Evolutionary conservation across 805 yeast species (phyloP).

Genomic region (Saccharomyces jurei): DNA sequence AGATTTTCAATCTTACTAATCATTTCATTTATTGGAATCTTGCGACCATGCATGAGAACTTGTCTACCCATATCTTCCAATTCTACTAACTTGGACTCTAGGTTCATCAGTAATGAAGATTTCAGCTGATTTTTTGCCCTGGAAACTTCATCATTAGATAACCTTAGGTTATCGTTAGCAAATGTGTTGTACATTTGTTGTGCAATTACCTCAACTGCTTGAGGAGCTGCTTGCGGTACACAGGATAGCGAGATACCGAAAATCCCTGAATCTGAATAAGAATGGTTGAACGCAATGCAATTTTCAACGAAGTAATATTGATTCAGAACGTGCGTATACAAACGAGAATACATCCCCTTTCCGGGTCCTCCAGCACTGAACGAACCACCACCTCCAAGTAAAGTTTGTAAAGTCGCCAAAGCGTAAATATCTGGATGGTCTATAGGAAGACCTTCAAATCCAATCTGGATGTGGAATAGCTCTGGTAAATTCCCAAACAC

Average conservation of each 20-base stretch:
- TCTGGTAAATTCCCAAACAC: conserved; percentile 62
- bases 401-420: conserved; percentile 78
- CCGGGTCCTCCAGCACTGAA: conserved; percentile 99
- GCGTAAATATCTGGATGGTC: conserved; percentile 84
- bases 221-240: conserved; percentile 77
- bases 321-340: conserved; percentile 85
- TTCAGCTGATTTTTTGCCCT: conserved; percentile 91
- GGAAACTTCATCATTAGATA: conserved; percentile 63
- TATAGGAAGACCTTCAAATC: conserved; percentile 80
- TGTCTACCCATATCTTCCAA: conserved; percentile 95
- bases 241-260: conserved; percentile 85
- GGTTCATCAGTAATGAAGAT: conserved; percentile 81
- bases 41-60: conserved; percentile 71
- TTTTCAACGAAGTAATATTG: conserved; percentile 87
- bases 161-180: conserved; percentile 48
- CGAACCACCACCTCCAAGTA: conserved; percentile 95
- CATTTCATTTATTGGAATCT: conserved; percentile 75
- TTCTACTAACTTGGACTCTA: conserved; percentile 88
- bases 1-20: conserved; percentile 63
- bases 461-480: conserved; percentile 76
- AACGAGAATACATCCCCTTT: conserved; percentile 93
- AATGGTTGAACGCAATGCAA: conserved; percentile 80
- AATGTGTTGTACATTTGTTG: conserved; percentile 49
- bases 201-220: conserved; percentile 71
- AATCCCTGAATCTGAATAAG: conserved; percentile 82